Evolutionary conservation across 2,329 filamentous ascomycete genomes (phyloP).

Genomic region (Trichoderma sp.): DNA sequence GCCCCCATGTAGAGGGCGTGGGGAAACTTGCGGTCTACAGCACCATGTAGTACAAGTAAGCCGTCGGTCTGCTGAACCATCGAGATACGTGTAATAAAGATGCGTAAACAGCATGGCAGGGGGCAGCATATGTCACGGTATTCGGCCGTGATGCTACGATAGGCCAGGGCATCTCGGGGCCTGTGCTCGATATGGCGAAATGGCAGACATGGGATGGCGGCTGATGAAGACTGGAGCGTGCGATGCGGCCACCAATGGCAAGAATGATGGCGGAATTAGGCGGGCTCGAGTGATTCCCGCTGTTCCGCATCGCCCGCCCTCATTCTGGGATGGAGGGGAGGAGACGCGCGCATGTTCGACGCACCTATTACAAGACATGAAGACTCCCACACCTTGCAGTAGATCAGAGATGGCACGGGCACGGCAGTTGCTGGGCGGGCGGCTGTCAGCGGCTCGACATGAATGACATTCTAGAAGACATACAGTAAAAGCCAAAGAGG

Average conservation of each 20-base stretch:
- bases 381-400: no score
- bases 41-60: background rate
- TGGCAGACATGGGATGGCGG: background rate
- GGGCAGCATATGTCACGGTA: constrained; percentile 21
- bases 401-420: background rate
- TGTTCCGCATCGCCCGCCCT: background rate
- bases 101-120: background rate
- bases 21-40: background rate
- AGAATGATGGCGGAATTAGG: background rate
- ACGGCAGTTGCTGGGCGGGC: no score
- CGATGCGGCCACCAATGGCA: background rate
- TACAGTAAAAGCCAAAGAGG: background rate
- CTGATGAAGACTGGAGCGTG: background rate
- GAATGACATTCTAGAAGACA: no score
- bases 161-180: constrained; percentile 1
- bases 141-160: constrained; percentile 12
- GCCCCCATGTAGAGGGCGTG: background rate
- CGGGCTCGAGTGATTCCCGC: background rate
- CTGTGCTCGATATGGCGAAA: constrained; percentile 19
- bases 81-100: no score
- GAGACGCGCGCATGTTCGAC: background rate
- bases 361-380: no score
- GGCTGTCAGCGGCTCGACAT: background rate
- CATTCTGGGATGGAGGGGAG: background rate
- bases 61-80: no score